Base-by-base conservation (phyloP, 805 yeast genomes). In the Metschnikowia continentalis region DNA sequence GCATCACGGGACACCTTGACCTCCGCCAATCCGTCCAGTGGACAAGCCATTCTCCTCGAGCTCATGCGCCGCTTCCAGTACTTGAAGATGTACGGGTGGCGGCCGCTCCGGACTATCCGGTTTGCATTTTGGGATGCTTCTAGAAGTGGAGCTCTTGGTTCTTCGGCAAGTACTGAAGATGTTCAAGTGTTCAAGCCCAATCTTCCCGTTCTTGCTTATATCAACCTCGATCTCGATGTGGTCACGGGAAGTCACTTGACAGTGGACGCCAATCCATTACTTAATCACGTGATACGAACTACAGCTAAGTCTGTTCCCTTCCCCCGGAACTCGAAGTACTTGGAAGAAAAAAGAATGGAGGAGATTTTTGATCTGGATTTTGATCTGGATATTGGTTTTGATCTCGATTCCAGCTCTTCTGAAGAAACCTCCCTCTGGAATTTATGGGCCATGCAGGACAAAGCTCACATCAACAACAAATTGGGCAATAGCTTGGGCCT, bases 51-150 rank as follows among this genome's bases (percentile, higher is more conserved):
- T 17, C 53, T 74, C 51, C 60, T 74, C 36, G 77, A 74, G 50
- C 63, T 71, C 5, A 66, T 74, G 67, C 57, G 72, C 15, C 66
- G 69, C 42, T 67, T 66, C 46, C 64, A 66, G 19, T 58, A 62
- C 46, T 61, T 74, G 48, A 58, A 56, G 15, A 54, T 59, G 32
- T 42, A 64, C 41, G 78, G 78, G 2, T 74, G 78, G 78, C 68
- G 65, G 52, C 78, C 78, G 1, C 58, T 72, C 33, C 61, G 78
- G 40, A 65, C 62, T 11, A 68, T 74, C 37, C 64, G 68, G 47
- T 72, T 74, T 57, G 64, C 73, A 2, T 69, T 74, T 1, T 72
- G 76, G 74, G 78, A 74, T 51, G 76, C 71, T 1, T 58, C 69
- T 6, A 61, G 62, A 30, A 62, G 62, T 44, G 74, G 72, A 2